Percentiles rank a stretch among this genome's conserved stretches.
These are phyloP conservation scores for Fabrea salina DNA, from an alignment of 169 alveolate genomes.

Conservation along the genomic window DNA sequence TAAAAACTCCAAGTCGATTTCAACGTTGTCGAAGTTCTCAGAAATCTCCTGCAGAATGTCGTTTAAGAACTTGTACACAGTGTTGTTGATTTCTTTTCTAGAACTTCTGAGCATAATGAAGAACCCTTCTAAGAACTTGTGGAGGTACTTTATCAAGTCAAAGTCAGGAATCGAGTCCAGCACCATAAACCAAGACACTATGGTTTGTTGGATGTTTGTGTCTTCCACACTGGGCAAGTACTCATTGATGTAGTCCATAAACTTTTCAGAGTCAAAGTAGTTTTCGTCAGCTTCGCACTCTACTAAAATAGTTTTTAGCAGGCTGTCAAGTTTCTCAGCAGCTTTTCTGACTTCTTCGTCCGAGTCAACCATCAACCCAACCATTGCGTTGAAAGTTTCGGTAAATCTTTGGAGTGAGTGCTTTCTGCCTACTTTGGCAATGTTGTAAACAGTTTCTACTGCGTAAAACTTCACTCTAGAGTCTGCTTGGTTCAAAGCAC, in stretches of 20 bases:
- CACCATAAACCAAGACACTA: constrained; percentile 11
- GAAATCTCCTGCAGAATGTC: neutral
- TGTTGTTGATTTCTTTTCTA: neutral
- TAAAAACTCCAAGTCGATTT: neutral
- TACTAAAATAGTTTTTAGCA: constrained; percentile 13
- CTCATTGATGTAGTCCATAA: constrained; percentile 9
- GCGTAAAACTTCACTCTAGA: constrained; percentile 11
- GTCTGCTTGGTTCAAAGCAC: neutral
- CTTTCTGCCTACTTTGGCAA: constrained; percentile 4
- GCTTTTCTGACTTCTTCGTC: constrained; percentile 25
- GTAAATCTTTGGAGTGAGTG: neutral
- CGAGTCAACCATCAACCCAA: neutral
- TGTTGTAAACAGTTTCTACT: constrained; percentile 16
- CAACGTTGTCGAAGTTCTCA: neutral
- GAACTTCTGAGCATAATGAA: neutral
- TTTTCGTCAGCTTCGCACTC: constrained; percentile 29
- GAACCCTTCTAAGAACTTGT: constrained; percentile 18
- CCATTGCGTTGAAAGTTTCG: neutral
- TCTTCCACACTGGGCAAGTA: neutral
- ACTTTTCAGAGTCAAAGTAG: neutral
- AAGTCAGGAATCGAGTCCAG: constrained; percentile 26
- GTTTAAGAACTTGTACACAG: neutral
- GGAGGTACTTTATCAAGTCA: neutral
- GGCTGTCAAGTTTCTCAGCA: constrained; percentile 21
- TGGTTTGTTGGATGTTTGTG: neutral